These are phyloP conservation scores for Nakaseomyces nivariensis DNA, from an alignment of 1,139 yeast species.

Conservation along the genomic window DNA sequence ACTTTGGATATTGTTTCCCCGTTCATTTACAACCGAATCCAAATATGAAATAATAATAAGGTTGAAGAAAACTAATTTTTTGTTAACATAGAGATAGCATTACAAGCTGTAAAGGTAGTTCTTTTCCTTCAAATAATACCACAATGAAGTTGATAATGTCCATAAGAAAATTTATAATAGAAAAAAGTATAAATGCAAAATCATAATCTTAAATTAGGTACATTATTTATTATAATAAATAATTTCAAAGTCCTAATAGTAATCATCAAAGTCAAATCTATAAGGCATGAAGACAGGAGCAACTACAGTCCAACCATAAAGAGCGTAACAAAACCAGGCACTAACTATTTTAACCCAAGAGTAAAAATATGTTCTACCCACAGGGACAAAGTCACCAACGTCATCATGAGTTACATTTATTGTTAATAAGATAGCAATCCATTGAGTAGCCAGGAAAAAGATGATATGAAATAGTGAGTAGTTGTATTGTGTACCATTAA, in stretches of 20 bases:
- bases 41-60: neutral
- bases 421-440: conserved; percentile 88
- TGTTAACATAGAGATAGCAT: too few species aligned
- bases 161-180: too few species aligned
- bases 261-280: conserved; percentile 42
- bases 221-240: too few species aligned
- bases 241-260: conserved; percentile 7
- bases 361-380: conserved; percentile 91
- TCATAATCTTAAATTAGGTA: too few species aligned
- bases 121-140: too few species aligned
- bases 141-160: too few species aligned
- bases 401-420: conserved; percentile 82
- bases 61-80: too few species aligned
- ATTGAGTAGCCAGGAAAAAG: conserved; percentile 92
- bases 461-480: conserved; percentile 83
- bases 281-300: conserved; percentile 93
- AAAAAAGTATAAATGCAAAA: too few species aligned
- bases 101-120: too few species aligned
- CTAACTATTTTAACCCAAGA: conserved; percentile 90
- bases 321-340: conserved; percentile 81
- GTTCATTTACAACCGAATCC: neutral
- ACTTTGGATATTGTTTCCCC: conserved; percentile 10
- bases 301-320: conserved; percentile 83
- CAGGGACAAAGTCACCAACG: conserved; percentile 86
- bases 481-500: conserved; percentile 65